Evolutionary conservation across 2,329 filamentous ascomycete species (phyloP), one percentile per base, ranked within the genome.

Genomic region (Clarireedia homoeocarpa): DNA sequence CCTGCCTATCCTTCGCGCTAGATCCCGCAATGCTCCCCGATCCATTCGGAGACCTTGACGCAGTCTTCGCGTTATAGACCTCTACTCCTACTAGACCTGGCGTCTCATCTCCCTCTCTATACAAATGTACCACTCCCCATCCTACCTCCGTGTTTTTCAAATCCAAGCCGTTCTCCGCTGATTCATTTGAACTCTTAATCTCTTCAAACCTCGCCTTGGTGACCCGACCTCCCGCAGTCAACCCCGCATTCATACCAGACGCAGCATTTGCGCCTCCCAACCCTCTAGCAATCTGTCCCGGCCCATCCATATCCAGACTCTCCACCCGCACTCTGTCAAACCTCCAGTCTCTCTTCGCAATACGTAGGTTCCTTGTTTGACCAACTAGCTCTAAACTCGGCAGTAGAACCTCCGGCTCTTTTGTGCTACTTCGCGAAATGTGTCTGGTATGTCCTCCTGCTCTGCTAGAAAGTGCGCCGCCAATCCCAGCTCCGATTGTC

Each of bases 121-220:
- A 99, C 27, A 99, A 80, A 70, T 96, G 94, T 2, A 99, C 91
- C 14, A 97, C 83, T 1, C 94, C 94, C 86, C 90, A 96, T 44
- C 90, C 89, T 1, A 91, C 78, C 58, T 95, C 87, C 0, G 89
- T 90, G 54, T 86, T 83, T 64, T 78, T 82, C 61, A 77, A 81
- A 15, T 83, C 81, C 1, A 92, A 77, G 0, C 46, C 51, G 10
- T 30, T 48, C 30, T 27, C 34, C n/a, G 15, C 15, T 6, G 14
- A 23, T 5, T 10, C 12, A 24, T 49, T 17, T 26, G 38, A 48
- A 12, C 30, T 14, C 39, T 20, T 42, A 23, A 48, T 26, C n/a
- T 88, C 84, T 20, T 89, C 74, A 67, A 86, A 95, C 60, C 82
- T 79, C 5, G 89, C 94, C 70, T 91, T 96, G 1, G 91, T 95